These are phyloP conservation scores for Adenanthera pavonina DNA, from an alignment of 306 rosid species.

Conservation along the genomic window DNA sequence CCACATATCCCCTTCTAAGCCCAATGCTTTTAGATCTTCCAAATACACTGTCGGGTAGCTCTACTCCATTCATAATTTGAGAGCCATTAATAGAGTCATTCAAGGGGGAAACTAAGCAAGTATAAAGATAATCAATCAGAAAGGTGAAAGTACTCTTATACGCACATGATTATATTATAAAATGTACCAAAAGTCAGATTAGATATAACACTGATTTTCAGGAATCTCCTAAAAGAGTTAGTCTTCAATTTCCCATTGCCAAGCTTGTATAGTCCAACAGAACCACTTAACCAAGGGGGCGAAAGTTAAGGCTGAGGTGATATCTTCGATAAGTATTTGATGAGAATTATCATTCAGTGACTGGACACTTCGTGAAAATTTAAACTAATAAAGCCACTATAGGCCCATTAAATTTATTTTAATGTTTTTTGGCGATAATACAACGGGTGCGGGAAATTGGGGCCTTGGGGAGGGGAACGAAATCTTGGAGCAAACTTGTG, in stretches of 20 bases:
- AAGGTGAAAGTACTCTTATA: not conserved
- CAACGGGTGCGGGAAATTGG: not conserved
- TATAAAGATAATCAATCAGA: constrained; percentile 7
- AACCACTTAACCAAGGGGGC: not conserved
- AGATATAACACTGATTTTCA: not conserved
- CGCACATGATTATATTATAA: not conserved
- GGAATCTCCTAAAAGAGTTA: not conserved
- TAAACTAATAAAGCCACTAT: not conserved
- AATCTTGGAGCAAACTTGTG: not conserved
- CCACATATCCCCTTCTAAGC: constrained; percentile 56
- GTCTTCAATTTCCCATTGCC: not conserved
- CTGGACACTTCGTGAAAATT: not conserved
- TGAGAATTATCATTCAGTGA: not conserved
- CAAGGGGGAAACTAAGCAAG: not conserved
- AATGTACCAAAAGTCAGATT: constrained; percentile 4
- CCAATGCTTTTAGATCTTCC: constrained; percentile 75
- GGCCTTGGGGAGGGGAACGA: not conserved
- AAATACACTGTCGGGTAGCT: constrained; percentile 83
- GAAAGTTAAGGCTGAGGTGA: not conserved
- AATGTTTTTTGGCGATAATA: not conserved
- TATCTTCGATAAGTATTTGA: not conserved
- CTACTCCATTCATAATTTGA: constrained; percentile 49
- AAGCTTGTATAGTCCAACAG: not conserved
- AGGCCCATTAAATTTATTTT: not conserved
- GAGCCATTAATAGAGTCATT: constrained; percentile 3